phyloP scores from a whole-genome alignment of 2,329 filamentous ascomycete species.

The Pyrenochaeta sp. region DNA sequence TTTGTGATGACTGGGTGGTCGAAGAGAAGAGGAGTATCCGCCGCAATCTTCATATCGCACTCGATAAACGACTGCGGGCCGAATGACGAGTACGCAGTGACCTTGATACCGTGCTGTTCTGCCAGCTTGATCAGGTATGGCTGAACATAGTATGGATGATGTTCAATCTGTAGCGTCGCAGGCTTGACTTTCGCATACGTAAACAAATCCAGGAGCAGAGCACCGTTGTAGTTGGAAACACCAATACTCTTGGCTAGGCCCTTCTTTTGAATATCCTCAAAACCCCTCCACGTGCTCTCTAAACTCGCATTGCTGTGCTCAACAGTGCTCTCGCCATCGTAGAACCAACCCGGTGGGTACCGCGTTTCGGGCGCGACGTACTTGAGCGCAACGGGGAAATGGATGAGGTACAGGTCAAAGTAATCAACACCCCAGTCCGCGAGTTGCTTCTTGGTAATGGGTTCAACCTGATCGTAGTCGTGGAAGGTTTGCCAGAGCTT shows the following conservation, averaged over 20 bases:
- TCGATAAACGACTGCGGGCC: slow-evolving; percentile 57
- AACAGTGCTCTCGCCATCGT: slow-evolving; percentile 49
- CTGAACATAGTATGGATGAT: slow-evolving; percentile 50
- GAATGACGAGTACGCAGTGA: slow-evolving; percentile 50
- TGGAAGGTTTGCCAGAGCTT: slow-evolving; percentile 96
- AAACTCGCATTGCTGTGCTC: slow-evolving; percentile 43
- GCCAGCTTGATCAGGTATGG: slow-evolving; percentile 46
- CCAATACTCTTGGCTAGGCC: slow-evolving; percentile 48
- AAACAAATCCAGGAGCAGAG: slow-evolving; percentile 63
- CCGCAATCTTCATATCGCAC: slow-evolving; percentile 46
- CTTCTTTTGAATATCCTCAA: slow-evolving; percentile 50
- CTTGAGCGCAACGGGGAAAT: slow-evolving; percentile 88
- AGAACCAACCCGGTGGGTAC: slow-evolving; percentile 50
- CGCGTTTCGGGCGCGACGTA: slow-evolving; percentile 46
- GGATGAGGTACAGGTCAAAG: slow-evolving; percentile 69
- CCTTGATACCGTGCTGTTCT: slow-evolving; percentile 42
- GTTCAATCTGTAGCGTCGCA: slow-evolving; percentile 48
- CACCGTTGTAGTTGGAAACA: slow-evolving; percentile 49
- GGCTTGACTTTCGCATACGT: slow-evolving; percentile 55
- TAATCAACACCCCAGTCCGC: slow-evolving; percentile 49
- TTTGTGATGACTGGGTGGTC: slow-evolving; percentile 67
- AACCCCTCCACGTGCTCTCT: slow-evolving; percentile 52
- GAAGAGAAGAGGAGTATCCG: slow-evolving; percentile 42
- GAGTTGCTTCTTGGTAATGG: slow-evolving; percentile 71
- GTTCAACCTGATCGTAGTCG: slow-evolving; percentile 76